These are phyloP conservation scores for Sporisorium sorghi DNA, from an alignment of 1,284 basidiomycete genomes.

Conservation along the genomic window DNA sequence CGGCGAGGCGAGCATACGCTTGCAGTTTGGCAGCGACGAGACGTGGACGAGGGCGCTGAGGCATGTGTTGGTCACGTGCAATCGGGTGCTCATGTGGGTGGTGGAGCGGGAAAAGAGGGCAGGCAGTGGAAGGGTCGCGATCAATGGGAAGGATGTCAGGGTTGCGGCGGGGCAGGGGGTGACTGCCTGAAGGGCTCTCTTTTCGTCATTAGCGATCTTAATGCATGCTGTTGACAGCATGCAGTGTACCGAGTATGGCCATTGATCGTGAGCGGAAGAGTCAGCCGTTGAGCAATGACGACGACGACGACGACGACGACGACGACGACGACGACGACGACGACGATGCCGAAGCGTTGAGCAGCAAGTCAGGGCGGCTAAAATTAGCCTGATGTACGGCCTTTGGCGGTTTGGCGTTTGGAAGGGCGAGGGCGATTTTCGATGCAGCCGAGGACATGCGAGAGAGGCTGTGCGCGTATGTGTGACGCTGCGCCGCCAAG, in stretches of 20 bases:
- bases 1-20: conserved; percentile 90
- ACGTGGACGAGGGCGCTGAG: conserved; percentile 92
- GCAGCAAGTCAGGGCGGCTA: too few relatives aligned
- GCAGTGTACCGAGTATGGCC: too few relatives aligned
- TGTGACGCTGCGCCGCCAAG: too few relatives aligned
- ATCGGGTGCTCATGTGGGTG: conserved; percentile 47
- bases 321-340: too few relatives aligned
- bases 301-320: too few relatives aligned
- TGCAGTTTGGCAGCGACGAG: conserved; percentile 90
- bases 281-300: too few relatives aligned
- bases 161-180: not conserved
- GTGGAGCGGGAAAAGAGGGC: conserved; percentile 25
- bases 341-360: too few relatives aligned
- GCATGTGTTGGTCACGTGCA: conserved; percentile 82
- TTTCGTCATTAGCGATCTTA: not conserved
- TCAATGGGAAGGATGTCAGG: conserved; percentile 18
- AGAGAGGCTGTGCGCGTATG: not conserved
- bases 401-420: too few relatives aligned
- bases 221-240: not conserved
- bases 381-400: too few relatives aligned
- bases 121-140: not conserved
- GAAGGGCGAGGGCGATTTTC: too few relatives aligned
- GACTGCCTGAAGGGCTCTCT: not conserved
- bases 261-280: not conserved
- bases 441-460: too few relatives aligned